Conservation (phyloP, 2,329 filamentous ascomycete genomes). For the Phialophora tarda region DNA sequence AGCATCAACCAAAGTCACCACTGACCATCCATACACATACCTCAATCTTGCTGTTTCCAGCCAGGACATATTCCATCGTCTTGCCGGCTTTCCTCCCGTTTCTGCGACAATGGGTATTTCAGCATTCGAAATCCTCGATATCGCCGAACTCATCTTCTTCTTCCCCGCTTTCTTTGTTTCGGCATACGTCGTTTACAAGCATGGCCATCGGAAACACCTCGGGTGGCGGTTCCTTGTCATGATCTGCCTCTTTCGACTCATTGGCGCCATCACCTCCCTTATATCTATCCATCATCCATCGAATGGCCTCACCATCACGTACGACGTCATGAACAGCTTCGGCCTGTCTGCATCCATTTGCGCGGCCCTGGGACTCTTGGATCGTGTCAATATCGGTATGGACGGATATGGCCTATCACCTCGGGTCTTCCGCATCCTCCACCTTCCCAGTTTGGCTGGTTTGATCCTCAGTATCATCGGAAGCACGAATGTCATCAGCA, state of each 20-base stretch:
- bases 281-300: constrained; percentile 54
- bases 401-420: constrained; percentile 37
- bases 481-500: constrained; percentile 45
- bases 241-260: constrained; percentile 59
- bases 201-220: constrained; percentile 50
- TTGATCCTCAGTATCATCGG: constrained; percentile 54
- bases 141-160: constrained; percentile 47
- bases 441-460: constrained; percentile 43
- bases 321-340: constrained; percentile 53
- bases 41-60: background rate
- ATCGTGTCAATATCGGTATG: constrained; percentile 42
- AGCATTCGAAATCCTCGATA: constrained; percentile 34
- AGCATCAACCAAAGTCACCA: background rate
- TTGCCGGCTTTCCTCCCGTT: background rate
- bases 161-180: constrained; percentile 45
- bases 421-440: constrained; percentile 42
- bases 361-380: constrained; percentile 53
- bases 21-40: background rate
- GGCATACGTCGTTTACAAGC: constrained; percentile 44
- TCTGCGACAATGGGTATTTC: constrained; percentile 27
- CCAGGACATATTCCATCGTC: background rate
- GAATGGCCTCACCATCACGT: constrained; percentile 48
- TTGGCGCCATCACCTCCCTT: constrained; percentile 58
- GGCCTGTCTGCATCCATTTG: constrained; percentile 59
- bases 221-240: constrained; percentile 62